phyloP scores from a whole-genome alignment of 306 rosid species.

The Inga leiocalycina region DNA sequence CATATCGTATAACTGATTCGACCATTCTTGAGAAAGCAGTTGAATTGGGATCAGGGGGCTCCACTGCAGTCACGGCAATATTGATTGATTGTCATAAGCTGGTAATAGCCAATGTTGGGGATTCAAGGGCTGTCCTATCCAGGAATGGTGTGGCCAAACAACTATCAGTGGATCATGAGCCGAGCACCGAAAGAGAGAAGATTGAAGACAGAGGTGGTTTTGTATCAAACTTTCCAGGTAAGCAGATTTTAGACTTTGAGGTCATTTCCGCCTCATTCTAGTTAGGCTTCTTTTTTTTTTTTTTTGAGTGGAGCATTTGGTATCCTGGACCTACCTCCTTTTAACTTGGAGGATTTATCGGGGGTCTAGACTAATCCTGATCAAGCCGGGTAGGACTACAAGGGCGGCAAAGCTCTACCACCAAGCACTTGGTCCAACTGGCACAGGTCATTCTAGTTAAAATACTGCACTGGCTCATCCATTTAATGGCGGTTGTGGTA shows the following conservation, averaged over 20 bases:
- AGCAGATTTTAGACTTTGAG: conserved; percentile 3
- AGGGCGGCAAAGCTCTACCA: too few species aligned
- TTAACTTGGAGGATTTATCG: too few species aligned
- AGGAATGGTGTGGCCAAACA: conserved; percentile 72
- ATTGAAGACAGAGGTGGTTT: conserved; percentile 90
- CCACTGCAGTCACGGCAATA: conserved; percentile 98
- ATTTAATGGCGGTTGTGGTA: background rate
- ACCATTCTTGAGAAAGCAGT: conserved; percentile 72
- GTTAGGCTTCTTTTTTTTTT: too few species aligned
- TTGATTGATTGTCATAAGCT: conserved; percentile 74
- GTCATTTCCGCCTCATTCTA: background rate
- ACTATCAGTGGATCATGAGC: conserved; percentile 89
- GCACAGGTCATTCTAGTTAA: too few species aligned
- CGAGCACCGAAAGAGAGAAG: conserved; percentile 59
- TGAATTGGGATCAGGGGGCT: conserved; percentile 89
- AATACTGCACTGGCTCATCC: conserved; percentile 5
- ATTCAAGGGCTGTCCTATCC: conserved; percentile 86
- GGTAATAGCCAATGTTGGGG: conserved; percentile 90
- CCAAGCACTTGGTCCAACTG: too few species aligned
- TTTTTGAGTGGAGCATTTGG: too few species aligned
- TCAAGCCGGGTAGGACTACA: too few species aligned
- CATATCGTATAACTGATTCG: conserved; percentile 70
- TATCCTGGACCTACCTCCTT: too few species aligned
- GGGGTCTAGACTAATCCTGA: too few species aligned
- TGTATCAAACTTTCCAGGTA: conserved; percentile 95